These are phyloP conservation scores for Fragaria iinumae DNA, from an alignment of 306 rosid genomes.

Conservation along the genomic window DNA sequence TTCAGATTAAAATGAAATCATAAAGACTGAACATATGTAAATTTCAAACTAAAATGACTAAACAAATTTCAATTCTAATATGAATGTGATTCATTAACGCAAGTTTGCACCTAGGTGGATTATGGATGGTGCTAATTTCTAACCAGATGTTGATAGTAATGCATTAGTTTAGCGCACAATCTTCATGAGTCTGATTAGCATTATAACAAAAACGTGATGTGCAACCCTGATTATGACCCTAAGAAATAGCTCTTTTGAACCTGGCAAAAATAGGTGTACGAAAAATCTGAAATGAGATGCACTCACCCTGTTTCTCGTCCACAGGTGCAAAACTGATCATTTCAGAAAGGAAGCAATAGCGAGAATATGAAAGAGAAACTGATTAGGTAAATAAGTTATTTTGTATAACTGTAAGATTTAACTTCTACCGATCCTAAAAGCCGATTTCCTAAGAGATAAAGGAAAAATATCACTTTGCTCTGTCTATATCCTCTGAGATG, in stretches of 20 bases:
- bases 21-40: no score
- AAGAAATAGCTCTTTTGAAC: not conserved
- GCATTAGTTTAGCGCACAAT: not conserved
- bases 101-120: no score
- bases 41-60: no score
- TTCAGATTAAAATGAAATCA: no score
- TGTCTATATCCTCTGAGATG: slow-evolving; percentile 42
- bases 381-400: not conserved
- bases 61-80: no score
- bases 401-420: not conserved
- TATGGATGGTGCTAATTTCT: no score
- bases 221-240: not conserved
- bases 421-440: slow-evolving; percentile 11
- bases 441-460: not conserved
- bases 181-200: not conserved
- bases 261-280: not conserved
- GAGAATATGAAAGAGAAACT: not conserved
- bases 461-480: not conserved
- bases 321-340: not conserved
- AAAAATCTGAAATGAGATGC: not conserved
- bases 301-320: not conserved
- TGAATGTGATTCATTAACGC: no score
- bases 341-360: not conserved
- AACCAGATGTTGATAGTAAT: no score
- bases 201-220: not conserved